Conservation (phyloP, 2,329 filamentous ascomycete species). For the Penicillium rolfsii region DNA sequence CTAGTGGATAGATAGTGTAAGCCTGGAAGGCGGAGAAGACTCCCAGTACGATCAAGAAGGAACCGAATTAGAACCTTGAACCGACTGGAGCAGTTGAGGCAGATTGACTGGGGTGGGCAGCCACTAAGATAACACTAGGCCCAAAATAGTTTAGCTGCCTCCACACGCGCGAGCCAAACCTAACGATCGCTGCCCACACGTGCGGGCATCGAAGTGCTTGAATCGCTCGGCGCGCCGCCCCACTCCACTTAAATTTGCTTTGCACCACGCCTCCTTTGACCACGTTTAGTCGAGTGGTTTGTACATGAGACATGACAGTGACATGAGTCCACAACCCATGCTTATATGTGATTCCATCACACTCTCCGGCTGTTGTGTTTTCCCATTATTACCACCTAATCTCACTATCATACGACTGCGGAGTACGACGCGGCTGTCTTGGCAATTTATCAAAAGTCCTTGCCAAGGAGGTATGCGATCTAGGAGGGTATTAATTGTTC, state of each 20-base stretch:
- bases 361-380: not conserved
- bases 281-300: slow-evolving; percentile 4
- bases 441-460: not conserved
- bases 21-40: not conserved
- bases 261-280: slow-evolving; percentile 10
- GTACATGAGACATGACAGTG: not conserved
- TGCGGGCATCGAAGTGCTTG: slow-evolving; percentile 19
- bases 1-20: not conserved
- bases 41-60: not conserved
- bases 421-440: not conserved
- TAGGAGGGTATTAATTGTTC: not conserved
- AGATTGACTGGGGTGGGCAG: not conserved
- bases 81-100: no score
- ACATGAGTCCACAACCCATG: not conserved
- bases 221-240: slow-evolving; percentile 14
- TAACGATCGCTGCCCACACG: slow-evolving; percentile 19
- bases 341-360: no score
- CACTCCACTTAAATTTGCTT: slow-evolving; percentile 9
- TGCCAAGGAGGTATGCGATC: not conserved
- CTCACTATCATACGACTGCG: not conserved
- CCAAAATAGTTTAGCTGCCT: not conserved
- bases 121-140: not conserved
- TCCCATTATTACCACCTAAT: not conserved
- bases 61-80: not conserved
- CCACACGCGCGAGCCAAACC: slow-evolving; percentile 12